Evolutionary conservation across 805 yeast species (phyloP), one percentile per base, ranked within the genome.

Genomic region (Cyberlindnera misumaiensis): DNA sequence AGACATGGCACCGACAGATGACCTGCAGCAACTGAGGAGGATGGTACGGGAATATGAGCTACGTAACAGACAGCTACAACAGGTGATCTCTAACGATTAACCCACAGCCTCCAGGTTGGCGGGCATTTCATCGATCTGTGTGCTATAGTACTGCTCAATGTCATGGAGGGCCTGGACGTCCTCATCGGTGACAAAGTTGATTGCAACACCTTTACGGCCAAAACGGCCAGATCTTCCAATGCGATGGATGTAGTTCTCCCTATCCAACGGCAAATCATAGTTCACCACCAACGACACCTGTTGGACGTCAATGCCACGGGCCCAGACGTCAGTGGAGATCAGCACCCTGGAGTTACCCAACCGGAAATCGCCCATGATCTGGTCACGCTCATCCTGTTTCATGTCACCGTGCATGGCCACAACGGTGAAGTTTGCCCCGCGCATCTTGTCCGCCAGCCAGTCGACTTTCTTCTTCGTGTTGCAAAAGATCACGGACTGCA

Each of bases 191-290:
- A 88, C 80, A 55, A 93, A 83, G 73, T 89, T 93, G 64, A 90
- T 86, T 42, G 98, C 97, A 56, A 84, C 95, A 72, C 96, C 98
- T 72, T 89, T 90, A 67, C 98, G 80, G 53, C 98, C 98, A 71
- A 90, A 90, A 62, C 98, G 80, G 48, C 97, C 98, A 52, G 95
- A 88, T 65, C 98, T 82, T 64, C 98, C 98, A 51, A 90, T 90
- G 67, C 98, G 78, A 72, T 90, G 98, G 58, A 90, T 81, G 65
- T 90, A 90, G 74, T 90, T 90, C 65, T 90, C 97, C 60, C 82
- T 80, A 73, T 93, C 88, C 48, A 76, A 64, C 40, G 98, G 97
- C 62, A 90, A 69, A 65, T 90, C 98, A 68, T 85, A 90, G 74
- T 90, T 90, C 58, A 90, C 86, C 44, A 90, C 98, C 51, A 90